phyloP scores from a whole-genome alignment of 2,329 filamentous ascomycete genomes.

The Ophiostoma piceae region DNA sequence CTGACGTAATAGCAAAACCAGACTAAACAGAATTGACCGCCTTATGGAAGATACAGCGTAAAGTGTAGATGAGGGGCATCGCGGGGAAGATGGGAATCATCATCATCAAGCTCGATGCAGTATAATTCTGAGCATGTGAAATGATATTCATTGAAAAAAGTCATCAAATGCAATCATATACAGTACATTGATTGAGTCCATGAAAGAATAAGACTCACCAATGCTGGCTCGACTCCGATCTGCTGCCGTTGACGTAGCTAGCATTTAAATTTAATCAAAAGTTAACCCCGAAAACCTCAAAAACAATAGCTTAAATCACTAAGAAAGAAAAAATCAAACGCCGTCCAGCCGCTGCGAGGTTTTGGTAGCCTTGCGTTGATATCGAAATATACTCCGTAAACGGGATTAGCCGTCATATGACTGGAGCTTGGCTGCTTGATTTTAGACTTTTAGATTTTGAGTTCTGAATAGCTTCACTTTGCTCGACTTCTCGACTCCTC shows the following conservation, averaged over 20 bases:
- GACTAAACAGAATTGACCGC: too few species aligned
- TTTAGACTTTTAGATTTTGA: neutral
- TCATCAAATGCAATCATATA: too few species aligned
- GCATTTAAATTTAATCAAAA: neutral
- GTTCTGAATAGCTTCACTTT: neutral
- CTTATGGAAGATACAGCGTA: too few species aligned
- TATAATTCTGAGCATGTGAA: neutral
- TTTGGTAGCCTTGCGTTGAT: neutral
- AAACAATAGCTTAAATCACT: neutral
- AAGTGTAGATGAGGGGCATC: neutral
- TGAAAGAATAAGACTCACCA: too few species aligned
- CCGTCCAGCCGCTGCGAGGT: neutral
- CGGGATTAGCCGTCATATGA: slow-evolving; percentile 8
- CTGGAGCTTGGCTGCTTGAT: slow-evolving; percentile 4
- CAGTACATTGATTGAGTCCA: too few species aligned
- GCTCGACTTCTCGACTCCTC: neutral
- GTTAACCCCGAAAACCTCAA: neutral
- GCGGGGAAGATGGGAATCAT: neutral
- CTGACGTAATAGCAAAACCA: neutral
- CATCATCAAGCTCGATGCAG: neutral
- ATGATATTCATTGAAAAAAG: too few species aligned
- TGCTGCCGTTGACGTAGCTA: neutral
- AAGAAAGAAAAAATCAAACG: slow-evolving; percentile 2
- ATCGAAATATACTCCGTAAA: neutral
- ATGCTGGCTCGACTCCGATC: neutral